A percentile compares a stretch with the other conserved stretches of the same genome.
Evolutionary conservation across 176 grass and related monocot species (phyloP).

Genomic region (Calamus simplicifolius): DNA sequence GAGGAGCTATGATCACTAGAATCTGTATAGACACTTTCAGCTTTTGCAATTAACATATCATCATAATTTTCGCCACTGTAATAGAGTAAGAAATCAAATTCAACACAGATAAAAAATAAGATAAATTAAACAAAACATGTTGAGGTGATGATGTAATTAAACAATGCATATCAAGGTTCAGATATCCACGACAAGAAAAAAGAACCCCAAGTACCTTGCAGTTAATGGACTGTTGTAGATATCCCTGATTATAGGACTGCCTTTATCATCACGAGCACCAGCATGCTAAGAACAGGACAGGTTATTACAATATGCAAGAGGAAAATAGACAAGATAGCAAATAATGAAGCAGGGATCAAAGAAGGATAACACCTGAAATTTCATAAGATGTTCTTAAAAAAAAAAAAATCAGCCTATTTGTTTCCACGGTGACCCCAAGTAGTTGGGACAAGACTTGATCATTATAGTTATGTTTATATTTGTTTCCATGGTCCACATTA

Average conservation of each 20-base stretch:
- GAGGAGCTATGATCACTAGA: slow-evolving; percentile 75
- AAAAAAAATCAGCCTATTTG: too few species aligned
- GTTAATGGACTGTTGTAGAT: slow-evolving; percentile 93
- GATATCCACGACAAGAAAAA: slow-evolving; percentile 14
- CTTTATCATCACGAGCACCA: slow-evolving; percentile 81
- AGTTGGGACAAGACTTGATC: too few species aligned
- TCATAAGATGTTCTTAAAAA: too few species aligned
- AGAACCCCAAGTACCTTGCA: slow-evolving; percentile 43
- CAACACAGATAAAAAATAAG: neutral
- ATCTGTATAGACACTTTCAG: slow-evolving; percentile 86
- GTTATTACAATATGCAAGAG: neutral
- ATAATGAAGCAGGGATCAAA: too few species aligned
- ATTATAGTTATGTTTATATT: too few species aligned
- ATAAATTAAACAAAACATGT: neutral
- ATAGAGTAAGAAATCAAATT: slow-evolving; percentile 18
- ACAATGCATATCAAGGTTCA: neutral
- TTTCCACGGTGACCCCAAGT: too few species aligned
- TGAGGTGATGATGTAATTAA: too few species aligned
- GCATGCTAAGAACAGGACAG: slow-evolving; percentile 37
- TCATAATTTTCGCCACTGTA: slow-evolving; percentile 81
- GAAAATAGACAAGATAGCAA: neutral
- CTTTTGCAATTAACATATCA: slow-evolving; percentile 73
- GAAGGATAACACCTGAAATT: too few species aligned
- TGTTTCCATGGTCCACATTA: too few species aligned
- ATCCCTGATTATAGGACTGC: slow-evolving; percentile 65